phyloP scores from a whole-genome alignment of 2,329 filamentous ascomycete species.

The Nigrograna mackinnonii region DNA sequence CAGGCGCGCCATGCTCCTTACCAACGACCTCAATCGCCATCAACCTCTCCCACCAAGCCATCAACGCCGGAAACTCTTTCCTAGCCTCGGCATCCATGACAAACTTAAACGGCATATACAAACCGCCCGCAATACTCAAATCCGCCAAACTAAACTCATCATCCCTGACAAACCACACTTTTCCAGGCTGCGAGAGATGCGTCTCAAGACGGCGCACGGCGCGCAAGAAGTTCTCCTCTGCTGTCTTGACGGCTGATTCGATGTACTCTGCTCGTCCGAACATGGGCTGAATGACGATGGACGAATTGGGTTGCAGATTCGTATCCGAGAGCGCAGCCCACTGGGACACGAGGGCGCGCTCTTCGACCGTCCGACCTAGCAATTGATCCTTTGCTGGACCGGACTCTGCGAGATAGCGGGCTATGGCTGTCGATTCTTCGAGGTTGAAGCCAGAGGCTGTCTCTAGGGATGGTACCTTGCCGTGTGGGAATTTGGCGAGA shows the following conservation, averaged over 20 bases:
- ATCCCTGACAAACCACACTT: constrained; percentile 18
- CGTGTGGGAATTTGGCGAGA: constrained; percentile 55
- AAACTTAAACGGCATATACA: constrained; percentile 18
- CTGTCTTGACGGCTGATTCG: constrained; percentile 4
- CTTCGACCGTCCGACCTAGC: constrained; percentile 46
- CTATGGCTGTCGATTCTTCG: constrained; percentile 53
- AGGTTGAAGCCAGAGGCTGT: constrained; percentile 52
- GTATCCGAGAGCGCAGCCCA: constrained; percentile 41
- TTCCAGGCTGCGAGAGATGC: constrained; percentile 13
- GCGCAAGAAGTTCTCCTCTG: constrained; percentile 12
- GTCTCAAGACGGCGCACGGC: constrained; percentile 14
- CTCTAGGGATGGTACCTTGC: constrained; percentile 56
- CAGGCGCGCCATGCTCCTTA: constrained; percentile 13
- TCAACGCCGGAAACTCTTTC: constrained; percentile 13
- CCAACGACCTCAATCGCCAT: constrained; percentile 16
- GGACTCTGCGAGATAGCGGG: constrained; percentile 50
- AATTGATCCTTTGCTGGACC: constrained; percentile 52
- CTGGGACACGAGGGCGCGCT: constrained; percentile 48
- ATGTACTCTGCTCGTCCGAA: constrained; percentile 16
- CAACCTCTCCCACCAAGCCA: constrained; percentile 22
- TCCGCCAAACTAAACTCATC: constrained; percentile 23
- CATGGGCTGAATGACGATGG: constrained; percentile 12
- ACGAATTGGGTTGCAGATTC: constrained; percentile 11
- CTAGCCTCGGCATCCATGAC: constrained; percentile 19
- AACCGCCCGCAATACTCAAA: constrained; percentile 19